Conservation (phyloP, 495 filamentous ascomycete species). For the Neurospora pannonica region DNA sequence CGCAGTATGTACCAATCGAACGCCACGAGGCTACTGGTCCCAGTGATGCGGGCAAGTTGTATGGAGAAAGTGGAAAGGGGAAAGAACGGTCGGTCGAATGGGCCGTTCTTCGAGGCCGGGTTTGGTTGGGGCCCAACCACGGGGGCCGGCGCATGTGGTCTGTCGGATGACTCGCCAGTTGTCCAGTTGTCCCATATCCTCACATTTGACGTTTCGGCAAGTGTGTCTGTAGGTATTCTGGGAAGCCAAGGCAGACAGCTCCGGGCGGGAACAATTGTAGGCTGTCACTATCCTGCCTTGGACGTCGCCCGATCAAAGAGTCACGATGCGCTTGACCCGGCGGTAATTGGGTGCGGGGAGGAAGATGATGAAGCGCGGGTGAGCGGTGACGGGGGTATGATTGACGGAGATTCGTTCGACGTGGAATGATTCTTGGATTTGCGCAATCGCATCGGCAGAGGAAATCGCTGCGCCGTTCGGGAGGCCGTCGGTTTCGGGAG, state of each 20-base stretch:
- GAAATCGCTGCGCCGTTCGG: not conserved
- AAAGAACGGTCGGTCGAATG: not conserved
- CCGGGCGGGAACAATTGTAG: not conserved
- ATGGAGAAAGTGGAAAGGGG: not conserved
- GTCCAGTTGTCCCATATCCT: not conserved
- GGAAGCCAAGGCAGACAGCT: not conserved
- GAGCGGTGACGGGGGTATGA: not conserved
- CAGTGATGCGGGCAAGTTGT: not conserved
- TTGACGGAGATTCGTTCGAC: not conserved
- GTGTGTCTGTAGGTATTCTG: not conserved
- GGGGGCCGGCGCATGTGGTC: not conserved
- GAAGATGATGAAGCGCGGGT: not conserved
- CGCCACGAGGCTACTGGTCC: not conserved
- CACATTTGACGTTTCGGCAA: not conserved
- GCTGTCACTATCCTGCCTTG: not conserved
- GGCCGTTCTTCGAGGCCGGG: not conserved
- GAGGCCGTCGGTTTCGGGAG: not conserved
- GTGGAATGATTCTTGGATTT: not conserved
- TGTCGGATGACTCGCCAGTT: slow-evolving; percentile 2
- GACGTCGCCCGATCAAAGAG: not conserved
- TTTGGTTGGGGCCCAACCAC: slow-evolving; percentile 2
- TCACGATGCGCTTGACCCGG: not conserved
- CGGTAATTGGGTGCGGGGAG: not conserved
- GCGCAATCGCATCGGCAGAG: not conserved
- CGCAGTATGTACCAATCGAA: slow-evolving; percentile 3